Percentiles rank a stretch among this genome's conserved stretches.
These are phyloP conservation scores for Phialemoniopsis sp. DNA, from an alignment of 2,329 filamentous ascomycete species.

Conservation along the genomic window DNA sequence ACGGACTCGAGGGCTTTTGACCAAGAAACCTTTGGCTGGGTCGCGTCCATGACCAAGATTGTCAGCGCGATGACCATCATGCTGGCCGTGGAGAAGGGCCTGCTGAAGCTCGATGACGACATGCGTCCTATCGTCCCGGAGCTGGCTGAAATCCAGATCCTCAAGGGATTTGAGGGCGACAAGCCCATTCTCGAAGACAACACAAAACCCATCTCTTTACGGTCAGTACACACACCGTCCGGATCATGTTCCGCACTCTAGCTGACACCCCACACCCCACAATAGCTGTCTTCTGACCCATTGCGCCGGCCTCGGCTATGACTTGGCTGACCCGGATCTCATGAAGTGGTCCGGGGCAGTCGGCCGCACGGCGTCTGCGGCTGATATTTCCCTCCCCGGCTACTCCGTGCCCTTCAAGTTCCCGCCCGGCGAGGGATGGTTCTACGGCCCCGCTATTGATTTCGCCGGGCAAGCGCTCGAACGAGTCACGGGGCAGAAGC, in stretches of 20 bases:
- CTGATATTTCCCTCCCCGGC: slow-evolving; percentile 26
- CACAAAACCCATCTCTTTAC: slow-evolving; percentile 29
- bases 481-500: slow-evolving; percentile 24
- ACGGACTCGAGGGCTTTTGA: slow-evolving; percentile 21
- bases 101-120: slow-evolving; percentile 30
- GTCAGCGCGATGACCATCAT: slow-evolving; percentile 29
- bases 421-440: slow-evolving; percentile 41
- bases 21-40: slow-evolving; percentile 25
- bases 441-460: slow-evolving; percentile 41
- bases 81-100: slow-evolving; percentile 31
- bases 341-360: slow-evolving; percentile 30
- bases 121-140: slow-evolving; percentile 25
- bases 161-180: slow-evolving; percentile 28
- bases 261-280: too few species aligned
- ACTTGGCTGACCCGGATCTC: slow-evolving; percentile 31
- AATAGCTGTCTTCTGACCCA: slow-evolving; percentile 41
- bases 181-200: slow-evolving; percentile 32
- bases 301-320: slow-evolving; percentile 41
- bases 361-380: slow-evolving; percentile 23
- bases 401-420: slow-evolving; percentile 38
- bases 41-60: slow-evolving; percentile 40
- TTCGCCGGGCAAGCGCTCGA: slow-evolving; percentile 43
- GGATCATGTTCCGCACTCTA: too few species aligned
- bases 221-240: slow-evolving; percentile 14
- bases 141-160: slow-evolving; percentile 22